phyloP scores from a whole-genome alignment of 2,329 filamentous ascomycete genomes.

The Orbilia blumenaviensis region DNA sequence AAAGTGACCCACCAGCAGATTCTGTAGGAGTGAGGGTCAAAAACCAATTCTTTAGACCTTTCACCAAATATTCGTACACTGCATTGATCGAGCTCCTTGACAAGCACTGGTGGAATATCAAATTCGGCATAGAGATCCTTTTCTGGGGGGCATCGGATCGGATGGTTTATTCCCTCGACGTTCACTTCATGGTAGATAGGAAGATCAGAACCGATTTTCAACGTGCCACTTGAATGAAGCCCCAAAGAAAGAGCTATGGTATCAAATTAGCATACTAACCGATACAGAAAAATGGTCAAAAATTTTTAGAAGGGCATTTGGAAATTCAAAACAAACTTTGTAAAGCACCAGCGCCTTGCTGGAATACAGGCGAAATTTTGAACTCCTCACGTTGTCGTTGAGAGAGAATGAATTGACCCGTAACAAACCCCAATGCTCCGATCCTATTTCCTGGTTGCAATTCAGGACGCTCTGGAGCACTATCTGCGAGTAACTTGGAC shows the following conservation, averaged over 20 bases:
- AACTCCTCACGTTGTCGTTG: slow-evolving; percentile 65
- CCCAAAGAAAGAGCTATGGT: neutral
- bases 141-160: neutral
- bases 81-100: slow-evolving; percentile 4
- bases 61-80: neutral
- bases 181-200: neutral
- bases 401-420: slow-evolving; percentile 68
- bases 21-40: neutral
- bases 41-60: neutral
- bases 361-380: slow-evolving; percentile 67
- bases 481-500: slow-evolving; percentile 66
- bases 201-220: neutral
- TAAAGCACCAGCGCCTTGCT: slow-evolving; percentile 59
- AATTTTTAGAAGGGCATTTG: neutral
- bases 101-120: neutral
- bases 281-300: neutral
- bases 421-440: slow-evolving; percentile 69
- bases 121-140: neutral
- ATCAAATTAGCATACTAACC: neutral
- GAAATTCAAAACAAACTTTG: neutral
- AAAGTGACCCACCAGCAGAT: slow-evolving; percentile 57
- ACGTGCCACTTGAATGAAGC: neutral
- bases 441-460: slow-evolving; percentile 67
- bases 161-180: neutral
- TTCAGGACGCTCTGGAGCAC: slow-evolving; percentile 64